Base-by-base conservation (phyloP, 2,329 filamentous ascomycete genomes). In the Claviceps humidiphila region DNA sequence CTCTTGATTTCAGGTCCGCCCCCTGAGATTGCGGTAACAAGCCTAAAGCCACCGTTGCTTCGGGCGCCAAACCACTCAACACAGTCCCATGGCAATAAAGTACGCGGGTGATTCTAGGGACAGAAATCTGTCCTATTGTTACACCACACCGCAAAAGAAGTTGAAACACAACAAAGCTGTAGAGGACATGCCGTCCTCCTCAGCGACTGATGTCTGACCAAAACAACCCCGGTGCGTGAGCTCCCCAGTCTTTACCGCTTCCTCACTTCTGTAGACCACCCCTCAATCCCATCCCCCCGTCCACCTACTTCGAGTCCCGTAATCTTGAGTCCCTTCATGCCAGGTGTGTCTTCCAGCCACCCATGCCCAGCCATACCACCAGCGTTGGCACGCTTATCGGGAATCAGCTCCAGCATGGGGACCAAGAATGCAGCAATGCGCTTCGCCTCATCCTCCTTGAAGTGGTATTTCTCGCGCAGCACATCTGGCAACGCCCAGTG, bases 401-500 rank as follows among this genome's bases (percentile, higher is more conserved):
- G 93, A 42, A 89, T 71, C 24, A 98, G 73, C 67, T 96, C 89
- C 41, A 98, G 74, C 89, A 97, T 94, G 0, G 93, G 93, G 1
- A 83, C 75, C 53, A 98, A 68, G 69, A 98, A 96, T 30, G 87
- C 85, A 16, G 83, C 77, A 57, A 96, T 80, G 47, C 80, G 80
- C 69, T 84, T 85, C 45, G 80, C 82, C 60, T 96, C 89, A 49
- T 95, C 76, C 54, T 87, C 81, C 58, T 81, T 83, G 69, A 95
- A 97, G 67, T 97, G 93, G 64, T 98, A 98, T 66, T 98, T 98
- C 69, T 98, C 93, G 55, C 85, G 81, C 37, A 98, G 75, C 1
- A 98, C 93, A 62, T 97, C 91, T 0, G 90, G 82, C 5, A 98
- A 74, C 0, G 90, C 89, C 93, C 93, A 98, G 70, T 97, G 91